Percentiles rank a stretch among this genome's conserved stretches.
Conservation (phyloP, 176 grass and related monocot genomes). For the Musa troglodytarum region DNA sequence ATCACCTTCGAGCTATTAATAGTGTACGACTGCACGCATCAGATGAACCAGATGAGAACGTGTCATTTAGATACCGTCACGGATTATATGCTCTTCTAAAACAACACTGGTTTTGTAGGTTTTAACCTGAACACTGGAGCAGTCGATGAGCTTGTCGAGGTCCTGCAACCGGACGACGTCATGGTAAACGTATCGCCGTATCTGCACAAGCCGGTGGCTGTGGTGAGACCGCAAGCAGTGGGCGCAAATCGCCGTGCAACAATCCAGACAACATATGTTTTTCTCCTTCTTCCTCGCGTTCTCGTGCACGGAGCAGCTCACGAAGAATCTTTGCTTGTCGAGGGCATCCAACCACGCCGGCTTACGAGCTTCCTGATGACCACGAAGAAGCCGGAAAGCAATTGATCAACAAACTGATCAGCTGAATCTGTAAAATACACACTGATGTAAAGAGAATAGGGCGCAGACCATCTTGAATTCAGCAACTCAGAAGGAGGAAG, state of each 20-base stretch:
- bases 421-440: neutral
- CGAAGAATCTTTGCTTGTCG: constrained; percentile 19
- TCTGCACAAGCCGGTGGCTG: constrained; percentile 15
- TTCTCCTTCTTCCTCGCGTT: constrained; percentile 24
- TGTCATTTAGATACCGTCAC: no score
- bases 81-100: no score
- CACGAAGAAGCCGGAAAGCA: neutral
- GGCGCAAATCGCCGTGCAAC: constrained; percentile 22
- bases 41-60: no score
- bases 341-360: constrained; percentile 24
- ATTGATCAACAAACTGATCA: no score
- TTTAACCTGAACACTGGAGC: constrained; percentile 17
- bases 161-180: constrained; percentile 16
- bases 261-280: constrained; percentile 23
- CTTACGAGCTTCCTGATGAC: neutral
- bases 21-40: constrained; percentile 9
- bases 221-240: constrained; percentile 11
- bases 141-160: constrained; percentile 24
- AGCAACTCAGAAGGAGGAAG: neutral
- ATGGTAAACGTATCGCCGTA: constrained; percentile 23
- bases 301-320: constrained; percentile 9
- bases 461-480: neutral
- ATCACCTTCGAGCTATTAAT: constrained; percentile 23
- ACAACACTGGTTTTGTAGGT: no score
- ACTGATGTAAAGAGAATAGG: neutral